Conservation (phyloP, 352 stramenopile genomes). For the Phytophthora cactorum region DNA sequence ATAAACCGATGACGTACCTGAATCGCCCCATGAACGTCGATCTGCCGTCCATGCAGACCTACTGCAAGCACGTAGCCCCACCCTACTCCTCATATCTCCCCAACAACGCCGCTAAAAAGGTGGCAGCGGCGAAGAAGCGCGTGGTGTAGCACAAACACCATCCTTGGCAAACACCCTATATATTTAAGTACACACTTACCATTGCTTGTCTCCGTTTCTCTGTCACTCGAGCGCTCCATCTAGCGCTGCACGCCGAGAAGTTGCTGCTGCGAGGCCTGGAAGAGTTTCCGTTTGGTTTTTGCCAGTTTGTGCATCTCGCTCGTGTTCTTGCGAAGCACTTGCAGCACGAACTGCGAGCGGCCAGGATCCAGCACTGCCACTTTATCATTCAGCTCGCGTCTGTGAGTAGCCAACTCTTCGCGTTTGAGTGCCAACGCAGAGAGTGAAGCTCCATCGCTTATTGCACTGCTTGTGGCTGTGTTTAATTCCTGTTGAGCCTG, state of each 20-base stretch:
- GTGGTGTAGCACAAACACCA: background rate
- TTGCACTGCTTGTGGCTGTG: conserved; percentile 16
- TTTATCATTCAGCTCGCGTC: conserved; percentile 61
- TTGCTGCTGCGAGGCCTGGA: conserved; percentile 67
- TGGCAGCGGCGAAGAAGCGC: background rate
- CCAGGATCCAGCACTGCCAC: conserved; percentile 63
- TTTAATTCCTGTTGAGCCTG: conserved; percentile 35
- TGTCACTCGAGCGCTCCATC: background rate
- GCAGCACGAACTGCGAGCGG: conserved; percentile 72
- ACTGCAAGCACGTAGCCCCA: conserved; percentile 62
- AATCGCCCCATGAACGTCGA: conserved; percentile 43
- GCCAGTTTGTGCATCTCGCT: conserved; percentile 80
- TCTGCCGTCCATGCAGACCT: conserved; percentile 76
- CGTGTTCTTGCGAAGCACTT: conserved; percentile 71
- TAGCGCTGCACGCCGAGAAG: conserved; percentile 48
- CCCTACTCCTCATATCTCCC: conserved; percentile 67
- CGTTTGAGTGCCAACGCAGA: conserved; percentile 45
- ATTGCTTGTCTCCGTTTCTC: conserved; percentile 10
- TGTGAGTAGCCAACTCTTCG: conserved; percentile 57
- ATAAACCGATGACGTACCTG: conserved; percentile 28
- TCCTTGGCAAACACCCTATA: conserved; percentile 23
- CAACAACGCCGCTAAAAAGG: conserved; percentile 18
- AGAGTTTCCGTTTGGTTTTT: conserved; percentile 70
- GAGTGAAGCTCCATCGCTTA: conserved; percentile 34
- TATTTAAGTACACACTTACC: conserved; percentile 44